Evolutionary conservation across 2,329 filamentous ascomycete species (phyloP), one percentile per base, ranked within the genome.

Genomic region (Dryadomyces sulphureus): DNA sequence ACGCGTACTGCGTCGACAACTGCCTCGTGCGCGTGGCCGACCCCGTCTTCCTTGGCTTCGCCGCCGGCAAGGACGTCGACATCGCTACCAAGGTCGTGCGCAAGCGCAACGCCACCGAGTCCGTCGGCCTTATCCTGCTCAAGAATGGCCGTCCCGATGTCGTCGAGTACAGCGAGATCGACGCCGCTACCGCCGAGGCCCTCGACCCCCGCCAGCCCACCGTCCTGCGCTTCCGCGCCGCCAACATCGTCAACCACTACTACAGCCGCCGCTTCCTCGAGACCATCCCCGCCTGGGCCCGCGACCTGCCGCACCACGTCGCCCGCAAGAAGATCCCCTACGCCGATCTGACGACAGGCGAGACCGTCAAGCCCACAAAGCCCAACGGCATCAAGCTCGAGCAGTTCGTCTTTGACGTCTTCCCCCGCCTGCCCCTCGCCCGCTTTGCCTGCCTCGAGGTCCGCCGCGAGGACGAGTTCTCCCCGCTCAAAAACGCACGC

Each of bases 221-320:
- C 48, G 72, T 95, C 45, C 80, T 98, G 60, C 93, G 90, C 66
- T 96, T 94, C 79, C 84, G 92, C 51, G 90, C 92, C 48, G 92
- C 90, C 59, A 98, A 98, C 71, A 98, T 98, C 56, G 92, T 98
- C 68, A 98, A 98, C 73, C 92, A 98, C 74, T 98, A 96, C 77
- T 98, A 98, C 71, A 94, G 87, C 41, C 90, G 89, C 72, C 69
- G 75, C 54, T 96, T 95, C 75, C 75, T 98, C 42, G 84, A 94
- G 63, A 82, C 78, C 52, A 94, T 95, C 56, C 88, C 92, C 48
- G 68, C 79, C 56, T 95, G 87, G 85, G 79, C 77, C 17, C 74
- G 88, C 67, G 79, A 81, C 63, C 77, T 98, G 45, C 90, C 90
- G 16, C 92, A 96, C 64, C 92, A 98, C 70, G 81, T 98, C 52